Evolutionary conservation across 75 land plant genomes (phyloP).

Genomic region (Selaginella moellendorffii): DNA sequence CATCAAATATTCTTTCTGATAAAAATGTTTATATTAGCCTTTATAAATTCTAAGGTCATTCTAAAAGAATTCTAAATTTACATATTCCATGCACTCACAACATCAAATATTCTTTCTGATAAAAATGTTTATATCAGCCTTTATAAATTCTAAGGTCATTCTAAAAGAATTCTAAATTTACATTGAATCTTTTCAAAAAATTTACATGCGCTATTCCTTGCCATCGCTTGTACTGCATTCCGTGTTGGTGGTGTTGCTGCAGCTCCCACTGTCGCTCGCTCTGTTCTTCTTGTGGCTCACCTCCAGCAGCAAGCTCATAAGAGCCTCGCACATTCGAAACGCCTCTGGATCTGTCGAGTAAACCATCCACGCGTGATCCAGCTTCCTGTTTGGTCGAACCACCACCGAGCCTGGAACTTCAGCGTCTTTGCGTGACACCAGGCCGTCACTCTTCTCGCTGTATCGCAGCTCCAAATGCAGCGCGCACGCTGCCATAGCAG

Average conservation of each 20-base stretch:
- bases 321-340: conserved; percentile 88
- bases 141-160: no score
- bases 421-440: conserved; percentile 85
- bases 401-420: conserved; percentile 93
- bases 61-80: no score
- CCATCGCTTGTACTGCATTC: no score
- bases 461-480: conserved; percentile 69
- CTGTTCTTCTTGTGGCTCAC: conserved; percentile 10
- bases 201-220: no score
- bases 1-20: no score
- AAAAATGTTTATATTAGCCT: neutral
- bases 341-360: conserved; percentile 65
- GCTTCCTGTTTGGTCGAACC: conserved; percentile 57
- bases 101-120: no score
- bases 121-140: neutral
- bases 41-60: no score
- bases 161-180: no score
- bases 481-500: conserved; percentile 94
- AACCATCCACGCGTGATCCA: conserved; percentile 99
- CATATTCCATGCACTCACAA: no score
- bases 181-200: no score
- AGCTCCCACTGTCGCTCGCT: neutral
- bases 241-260: no score
- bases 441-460: conserved; percentile 96
- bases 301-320: conserved; percentile 67